Base-by-base conservation (phyloP, 1,284 basidiomycete genomes). In the Trichosporon sp. region DNA sequence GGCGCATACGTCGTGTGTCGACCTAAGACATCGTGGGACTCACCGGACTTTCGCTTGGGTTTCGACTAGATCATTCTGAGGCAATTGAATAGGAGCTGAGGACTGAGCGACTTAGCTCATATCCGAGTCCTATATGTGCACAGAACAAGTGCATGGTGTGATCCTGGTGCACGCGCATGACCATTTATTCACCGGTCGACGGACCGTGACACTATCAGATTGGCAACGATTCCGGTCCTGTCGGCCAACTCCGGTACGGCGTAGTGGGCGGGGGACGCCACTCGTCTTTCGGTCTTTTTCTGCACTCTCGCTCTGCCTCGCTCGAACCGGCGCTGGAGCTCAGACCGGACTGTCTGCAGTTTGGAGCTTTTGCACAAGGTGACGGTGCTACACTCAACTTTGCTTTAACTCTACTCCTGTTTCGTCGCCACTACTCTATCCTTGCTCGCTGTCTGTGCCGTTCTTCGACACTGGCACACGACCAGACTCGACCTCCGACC, bases 211-310 rank as follows among this genome's bases (percentile, higher is more conserved):
- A 31, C 14, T 37, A 37, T 35, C 32, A 35, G 31, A 63, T 63
- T 63, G 59, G 59, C 59, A 63, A 63, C 59, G 32, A n/a, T 4
- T 40, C 38, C 38, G 12, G 26, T 10, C 12, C 38, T 32, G 31
- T 63, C 59, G 59, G 59, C 32, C 59, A 63, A 37, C 59, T 63
- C 59, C 59, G 59, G 31, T n/a, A 16, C 51, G 16, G 51, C 6
- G 59, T 3, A 6, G 32, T 37, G 59, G 32, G 12, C 59, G 59
- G 59, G 32, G 59, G 16, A 63, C 59, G 59, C 59, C 59, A 63
- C 59, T 63, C 59, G 31, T 35, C 59, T 35, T 63, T 63, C 59
- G 59, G 59, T 63, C 59, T 63, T 63, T 63, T 63, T 63, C 59
- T 63, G 59, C 31, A 12, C 38, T 40, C 38, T 12, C 12, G 31